These are phyloP conservation scores for Thermomyces lanuginosus DNA, from an alignment of 2,329 filamentous ascomycete species.

Conservation along the genomic window DNA sequence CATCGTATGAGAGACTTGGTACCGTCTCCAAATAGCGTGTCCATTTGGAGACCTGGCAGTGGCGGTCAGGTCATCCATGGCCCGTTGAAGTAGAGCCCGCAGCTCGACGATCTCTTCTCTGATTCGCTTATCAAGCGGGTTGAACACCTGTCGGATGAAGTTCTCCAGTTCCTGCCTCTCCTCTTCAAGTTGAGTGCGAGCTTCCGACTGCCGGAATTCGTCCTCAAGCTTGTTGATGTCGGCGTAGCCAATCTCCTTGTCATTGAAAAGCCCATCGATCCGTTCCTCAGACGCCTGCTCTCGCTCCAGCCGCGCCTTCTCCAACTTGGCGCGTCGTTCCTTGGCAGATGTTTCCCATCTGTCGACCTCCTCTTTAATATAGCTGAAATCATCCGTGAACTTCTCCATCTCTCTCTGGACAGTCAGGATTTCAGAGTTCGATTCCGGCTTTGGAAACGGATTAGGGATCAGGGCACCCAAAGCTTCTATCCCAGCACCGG, in stretches of 20 bases:
- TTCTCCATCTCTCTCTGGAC: conserved; percentile 19
- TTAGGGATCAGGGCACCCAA: conserved; percentile 20
- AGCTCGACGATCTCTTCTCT: conserved; percentile 35
- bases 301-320: conserved; percentile 32
- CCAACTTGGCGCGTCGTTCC: conserved; percentile 28
- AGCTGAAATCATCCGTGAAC: conserved; percentile 27
- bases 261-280: conserved; percentile 39
- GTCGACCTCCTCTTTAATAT: conserved; percentile 25
- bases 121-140: conserved; percentile 32
- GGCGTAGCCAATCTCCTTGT: conserved; percentile 41
- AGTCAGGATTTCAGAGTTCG: conserved; percentile 18
- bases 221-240: conserved; percentile 40
- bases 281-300: conserved; percentile 37
- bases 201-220: conserved; percentile 38
- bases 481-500: conserved; percentile 18
- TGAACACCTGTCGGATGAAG: conserved; percentile 36
- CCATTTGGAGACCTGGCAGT: too few species aligned
- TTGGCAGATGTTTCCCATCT: conserved; percentile 33
- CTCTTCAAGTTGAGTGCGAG: conserved; percentile 35
- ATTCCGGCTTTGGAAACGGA: conserved; percentile 17
- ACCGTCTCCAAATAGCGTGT: too few species aligned
- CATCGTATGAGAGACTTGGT: conserved; percentile 29
- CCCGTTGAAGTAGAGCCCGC: conserved; percentile 30
- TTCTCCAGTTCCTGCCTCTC: conserved; percentile 36
- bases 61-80: conserved; percentile 23